Base-by-base conservation (phyloP, 2,329 filamentous ascomycete species). In the Podosphaera xanthii region DNA sequence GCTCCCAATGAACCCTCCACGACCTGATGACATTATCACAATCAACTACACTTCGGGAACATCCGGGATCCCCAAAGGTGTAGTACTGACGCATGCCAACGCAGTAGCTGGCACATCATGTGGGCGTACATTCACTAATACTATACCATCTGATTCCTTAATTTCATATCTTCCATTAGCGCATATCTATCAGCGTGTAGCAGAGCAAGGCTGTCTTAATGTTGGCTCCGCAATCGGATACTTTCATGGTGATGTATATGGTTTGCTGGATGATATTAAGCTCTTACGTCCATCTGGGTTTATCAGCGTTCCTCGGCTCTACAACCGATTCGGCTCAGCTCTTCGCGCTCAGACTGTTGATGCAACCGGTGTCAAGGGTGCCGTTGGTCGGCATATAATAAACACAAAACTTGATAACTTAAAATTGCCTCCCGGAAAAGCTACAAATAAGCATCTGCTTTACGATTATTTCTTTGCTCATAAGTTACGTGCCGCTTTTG, bases 41-140 rank as follows among this genome's bases (percentile, higher is more conserved):
- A 88, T 92, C 75, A 92, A 91, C 74, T 94, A 92, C 73, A 94
- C 87, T 2, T 90, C 86, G 4, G 87, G 87, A 50, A 92, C 87
- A 1, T 92, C 87, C 0, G 87, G 87, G 35, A 76, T 83, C 64
- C 87, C 87, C 61, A 92, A 94, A 72, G 87, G 87, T 63, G 87
- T 92, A 3, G 77, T 90, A 42, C 74, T 97, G 64, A 90, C 84
- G 2, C 92, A 98, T 68, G 75, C 75, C 60, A 89, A 86, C 69
- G 87, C 88, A 9, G 80, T 95, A 6, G 81, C 89, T 10, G 87
- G 82, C 46, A 77, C 85, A 50, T 76, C 81, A 10, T 73, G 77
- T 22, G 79, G 78, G 57, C 76, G 86, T 60, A 71, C 79, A 44
- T 73, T 75, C 60, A 74, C 73, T 10, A 73, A 75, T 10, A 75